Evolutionary conservation across 345 rosid species (phyloP).

Genomic region (Lepidium africanum): DNA sequence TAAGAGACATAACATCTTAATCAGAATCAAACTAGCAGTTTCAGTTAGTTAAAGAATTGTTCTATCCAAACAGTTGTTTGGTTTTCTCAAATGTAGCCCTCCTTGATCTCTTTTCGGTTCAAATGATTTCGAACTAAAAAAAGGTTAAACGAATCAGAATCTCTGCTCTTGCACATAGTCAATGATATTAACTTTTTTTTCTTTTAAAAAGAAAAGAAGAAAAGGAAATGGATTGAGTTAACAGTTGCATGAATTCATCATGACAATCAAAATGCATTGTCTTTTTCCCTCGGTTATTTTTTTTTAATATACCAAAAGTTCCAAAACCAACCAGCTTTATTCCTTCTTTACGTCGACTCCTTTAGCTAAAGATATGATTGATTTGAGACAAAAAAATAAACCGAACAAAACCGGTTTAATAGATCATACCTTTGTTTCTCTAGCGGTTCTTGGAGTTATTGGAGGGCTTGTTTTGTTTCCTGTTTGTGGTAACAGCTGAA

Average conservation of each 20-base stretch:
- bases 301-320: conserved; percentile 1
- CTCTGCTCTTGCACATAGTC: not conserved
- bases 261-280: conserved; percentile 12
- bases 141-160: not conserved
- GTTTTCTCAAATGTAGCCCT: too few species aligned
- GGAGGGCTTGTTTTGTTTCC: conserved; percentile 40
- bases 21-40: too few species aligned
- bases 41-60: too few species aligned
- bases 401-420: not conserved
- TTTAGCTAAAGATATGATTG: conserved; percentile 9
- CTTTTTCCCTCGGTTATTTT: conserved; percentile 8
- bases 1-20: not conserved
- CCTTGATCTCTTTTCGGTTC: not conserved
- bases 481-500: conserved; percentile 35
- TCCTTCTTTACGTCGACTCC: conserved; percentile 2
- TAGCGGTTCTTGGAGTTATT: conserved; percentile 70
- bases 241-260: conserved; percentile 14
- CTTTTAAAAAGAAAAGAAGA: not conserved
- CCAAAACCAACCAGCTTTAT: conserved; percentile 13
- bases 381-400: conserved; percentile 4
- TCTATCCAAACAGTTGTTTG: too few species aligned
- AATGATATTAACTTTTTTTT: not conserved
- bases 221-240: not conserved
- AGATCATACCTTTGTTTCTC: conserved; percentile 63
- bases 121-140: not conserved